Percentiles rank a stretch among this genome's conserved stretches.
phyloP scores from a whole-genome alignment of 139 green algal genomes.

The Haematococcus sp. region DNA sequence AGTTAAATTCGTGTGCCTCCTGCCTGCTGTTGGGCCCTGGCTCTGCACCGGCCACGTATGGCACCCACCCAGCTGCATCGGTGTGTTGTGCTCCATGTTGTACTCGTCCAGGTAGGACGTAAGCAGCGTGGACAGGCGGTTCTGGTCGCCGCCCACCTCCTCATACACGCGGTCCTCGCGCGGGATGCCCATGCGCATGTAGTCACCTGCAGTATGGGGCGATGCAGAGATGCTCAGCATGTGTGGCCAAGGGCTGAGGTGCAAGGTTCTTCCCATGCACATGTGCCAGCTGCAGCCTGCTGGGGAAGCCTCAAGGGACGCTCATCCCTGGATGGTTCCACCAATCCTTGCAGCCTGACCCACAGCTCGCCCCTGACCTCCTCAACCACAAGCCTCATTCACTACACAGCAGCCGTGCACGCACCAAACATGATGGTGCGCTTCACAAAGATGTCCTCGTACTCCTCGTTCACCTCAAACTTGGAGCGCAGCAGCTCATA shows the following conservation, averaged over 20 bases:
- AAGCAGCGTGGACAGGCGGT: slow-evolving; percentile 46
- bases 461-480: slow-evolving; percentile 32
- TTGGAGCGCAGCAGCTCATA: slow-evolving; percentile 30
- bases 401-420: not conserved
- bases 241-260: not conserved
- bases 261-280: not conserved
- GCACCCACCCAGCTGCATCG: slow-evolving; percentile 11
- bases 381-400: not conserved
- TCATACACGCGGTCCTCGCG: slow-evolving; percentile 63
- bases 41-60: no score
- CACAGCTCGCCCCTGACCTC: no score
- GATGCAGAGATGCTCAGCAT: slow-evolving; percentile 2
- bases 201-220: slow-evolving; percentile 46
- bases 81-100: slow-evolving; percentile 45
- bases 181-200: slow-evolving; percentile 45
- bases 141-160: slow-evolving; percentile 35
- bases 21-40: no score
- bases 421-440: slow-evolving; percentile 57
- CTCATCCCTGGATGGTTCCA: no score
- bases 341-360: no score
- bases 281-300: not conserved
- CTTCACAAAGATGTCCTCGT: slow-evolving; percentile 41
- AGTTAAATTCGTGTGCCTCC: no score
- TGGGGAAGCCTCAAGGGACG: no score
- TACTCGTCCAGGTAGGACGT: slow-evolving; percentile 74